Base-by-base conservation (phyloP, 73 alveolate species). In the Urostyla sp. region DNA sequence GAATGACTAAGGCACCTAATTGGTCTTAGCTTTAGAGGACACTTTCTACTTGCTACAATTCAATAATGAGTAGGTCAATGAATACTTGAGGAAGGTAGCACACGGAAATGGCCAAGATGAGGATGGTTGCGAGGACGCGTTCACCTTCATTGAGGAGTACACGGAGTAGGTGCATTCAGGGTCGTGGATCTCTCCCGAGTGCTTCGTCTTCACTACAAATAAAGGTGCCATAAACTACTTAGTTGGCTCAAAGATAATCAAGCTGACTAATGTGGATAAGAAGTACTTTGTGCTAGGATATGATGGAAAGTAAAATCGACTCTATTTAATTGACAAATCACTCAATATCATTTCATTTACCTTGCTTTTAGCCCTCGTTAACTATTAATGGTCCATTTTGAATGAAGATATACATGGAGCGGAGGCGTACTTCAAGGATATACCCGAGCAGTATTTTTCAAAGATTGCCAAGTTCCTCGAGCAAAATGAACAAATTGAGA, bases 71-170 rank as follows among this genome's bases (percentile, higher is more conserved):
- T 61, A 73, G 55, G 92, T 90, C 3, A 90, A 81, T 26, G 44
- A 67, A 56, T 69, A 61, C 21, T 11, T 80, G 55, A 84, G 79
- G 54, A 72, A 56, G 20, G 49, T 52, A 40, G 81, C 58, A 36
- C 27, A 58, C 6, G 79, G 79, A 40, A 46, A 28, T 38, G 79
- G 61, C 51, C 10, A 10, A 43, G 93, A 58, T 8, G 96, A 93
- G 20, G 98, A 94, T 43, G 99, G 98, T 32, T 75, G 88, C 21
- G 96, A 90, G 49, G 99, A 96, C n/a, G 99, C 98, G 2, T 95
- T 96, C 74, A 95, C 94, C 18, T 87, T 90, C 55, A 58, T 83
- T 15, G 94, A 80, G 31, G 99, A 96, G 48, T 79, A 90, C 40
- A 85, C 90, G 69, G 99, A 95, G 73, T 80, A 84, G 37, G 77